Base-by-base conservation (phyloP, 768 basidiomycete species). In the Roridomyces roridus region DNA sequence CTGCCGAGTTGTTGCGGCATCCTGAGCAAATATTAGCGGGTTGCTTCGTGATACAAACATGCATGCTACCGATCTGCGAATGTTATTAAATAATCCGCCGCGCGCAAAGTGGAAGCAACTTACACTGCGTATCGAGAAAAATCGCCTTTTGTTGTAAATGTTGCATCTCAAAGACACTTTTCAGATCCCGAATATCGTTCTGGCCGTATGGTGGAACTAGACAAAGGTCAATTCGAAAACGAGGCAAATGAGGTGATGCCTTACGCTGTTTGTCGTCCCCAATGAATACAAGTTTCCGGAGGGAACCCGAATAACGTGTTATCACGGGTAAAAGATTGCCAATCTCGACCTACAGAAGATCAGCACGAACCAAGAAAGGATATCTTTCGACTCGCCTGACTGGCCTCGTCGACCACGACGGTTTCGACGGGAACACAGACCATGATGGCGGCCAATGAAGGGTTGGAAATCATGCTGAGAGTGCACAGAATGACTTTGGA, bases 101-200 rank as follows among this genome's bases (percentile, higher is more conserved):
- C n/a, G n/a, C n/a, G n/a, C n/a, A n/a, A 15, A 89, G 25, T 24
- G 7, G 26, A 23, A 25, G 15, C 15, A 45, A 24, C 24, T 17
- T n/a, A 88, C 88, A 90, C 66, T 89, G 88, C 1, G 77, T 87
- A 56, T 86, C 69, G 7, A 89, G 75, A 26, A 89, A 78, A 2
- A 79, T 57, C 2, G 79, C 75, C 5, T 68, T 55, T 1, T 66
- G 52, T 17, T 65, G 64, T 1, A 90, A 70, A 64, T 88, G 84
- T 0, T 65, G 41, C 47, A 85, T 69, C 47, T 89, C 87, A 72
- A 90, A 89, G 15, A 89, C 76, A 55, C 85, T 88, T 45, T 81
- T 67, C 20, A 89, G 71, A 0, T 72, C 74, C 23, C 71, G 53
- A 46, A 85, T 77, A 12, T 84, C 75, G 29, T 81, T 78, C 51